Base-by-base conservation (phyloP, 257 asterid genomes). In the Solanum habrochaites region DNA sequence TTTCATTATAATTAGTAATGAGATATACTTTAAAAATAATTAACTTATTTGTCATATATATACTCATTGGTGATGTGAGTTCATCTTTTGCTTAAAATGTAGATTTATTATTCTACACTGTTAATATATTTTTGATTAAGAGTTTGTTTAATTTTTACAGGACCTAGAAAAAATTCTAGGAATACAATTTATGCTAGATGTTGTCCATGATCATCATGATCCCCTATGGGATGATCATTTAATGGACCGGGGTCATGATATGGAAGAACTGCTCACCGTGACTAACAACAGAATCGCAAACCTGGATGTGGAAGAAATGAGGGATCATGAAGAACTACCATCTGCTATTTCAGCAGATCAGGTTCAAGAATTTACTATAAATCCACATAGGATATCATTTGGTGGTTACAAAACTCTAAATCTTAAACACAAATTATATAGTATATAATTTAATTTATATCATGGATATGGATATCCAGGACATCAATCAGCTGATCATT, bases 401-500 rank as follows among this genome's bases (percentile, higher is more conserved):
- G 64, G 64, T 56, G n/a, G 11, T n/a, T 56, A n/a, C n/a, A 32
- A 18, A 18, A 45, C 2, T 47, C 7, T 47, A 5, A 52, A 2
- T 56, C n/a, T 56, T 56, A 2, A 18, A 52, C 62, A 7, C 23
- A 52, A 49, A 52, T 43, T 43, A 43, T 43, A 10, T 3, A 42
- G 7, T 62, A 62, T 62, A n/a, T 62, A 62, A 7, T 77, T 16
- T 52, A 52, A 15, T 18, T 81, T 13, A 6, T 21, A 0, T 45
- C 35, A 32, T 83, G 73, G 45, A 83, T 58, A 32, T 83, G 73
- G 45, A 83, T 58, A 83, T 87, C 45, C 86, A 94, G 97, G 62
- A 47, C 92, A 88, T 40, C 87, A 5, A 20, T 89, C 95, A 5
- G 93, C 93, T 47, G 94, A 91, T 47, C 58, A 47, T 75, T 66